Percentiles rank a stretch among this genome's conserved stretches.
phyloP scores from a whole-genome alignment of 1,284 basidiomycete genomes.

The Ganoderma multipileum region DNA sequence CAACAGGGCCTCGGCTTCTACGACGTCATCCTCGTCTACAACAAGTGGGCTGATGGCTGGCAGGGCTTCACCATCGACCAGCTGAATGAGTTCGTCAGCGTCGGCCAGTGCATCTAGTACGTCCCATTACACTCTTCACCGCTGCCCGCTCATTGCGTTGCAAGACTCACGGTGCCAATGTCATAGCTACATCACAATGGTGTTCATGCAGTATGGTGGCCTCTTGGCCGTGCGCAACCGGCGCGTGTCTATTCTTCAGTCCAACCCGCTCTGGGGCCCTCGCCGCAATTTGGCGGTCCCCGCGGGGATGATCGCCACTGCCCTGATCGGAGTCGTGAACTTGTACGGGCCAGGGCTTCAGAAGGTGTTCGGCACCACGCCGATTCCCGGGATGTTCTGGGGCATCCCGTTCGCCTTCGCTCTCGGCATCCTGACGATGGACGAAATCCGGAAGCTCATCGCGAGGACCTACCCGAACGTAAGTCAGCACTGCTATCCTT shows the following conservation, averaged over 20 bases:
- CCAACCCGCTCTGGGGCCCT: slow-evolving; percentile 47
- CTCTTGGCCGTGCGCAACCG: slow-evolving; percentile 27
- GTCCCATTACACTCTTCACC: slow-evolving; percentile 32
- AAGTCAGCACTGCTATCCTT: neutral
- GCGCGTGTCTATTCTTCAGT: slow-evolving; percentile 28
- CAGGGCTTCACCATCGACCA: slow-evolving; percentile 46
- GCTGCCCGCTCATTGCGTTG: neutral
- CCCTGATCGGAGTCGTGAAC: slow-evolving; percentile 47
- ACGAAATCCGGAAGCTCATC: slow-evolving; percentile 48
- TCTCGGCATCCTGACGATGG: slow-evolving; percentile 43
- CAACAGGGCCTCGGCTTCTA: slow-evolving; percentile 61
- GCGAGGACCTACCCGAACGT: slow-evolving; percentile 50
- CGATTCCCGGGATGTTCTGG: slow-evolving; percentile 52
- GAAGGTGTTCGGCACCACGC: slow-evolving; percentile 46
- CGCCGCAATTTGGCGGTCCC: slow-evolving; percentile 46
- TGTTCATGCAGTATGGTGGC: slow-evolving; percentile 68
- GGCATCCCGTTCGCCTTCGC: slow-evolving; percentile 50
- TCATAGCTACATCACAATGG: slow-evolving; percentile 60
- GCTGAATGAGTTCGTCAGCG: slow-evolving; percentile 51
- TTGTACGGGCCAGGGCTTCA: slow-evolving; percentile 49
- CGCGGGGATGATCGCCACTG: slow-evolving; percentile 46
- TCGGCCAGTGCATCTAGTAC: slow-evolving; percentile 55
- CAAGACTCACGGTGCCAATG: slow-evolving; percentile 27
- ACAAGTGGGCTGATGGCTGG: slow-evolving; percentile 58
- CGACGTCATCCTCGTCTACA: slow-evolving; percentile 51